phyloP scores from a whole-genome alignment of 352 stramenopile species.

The Globisporangium lucens region DNA sequence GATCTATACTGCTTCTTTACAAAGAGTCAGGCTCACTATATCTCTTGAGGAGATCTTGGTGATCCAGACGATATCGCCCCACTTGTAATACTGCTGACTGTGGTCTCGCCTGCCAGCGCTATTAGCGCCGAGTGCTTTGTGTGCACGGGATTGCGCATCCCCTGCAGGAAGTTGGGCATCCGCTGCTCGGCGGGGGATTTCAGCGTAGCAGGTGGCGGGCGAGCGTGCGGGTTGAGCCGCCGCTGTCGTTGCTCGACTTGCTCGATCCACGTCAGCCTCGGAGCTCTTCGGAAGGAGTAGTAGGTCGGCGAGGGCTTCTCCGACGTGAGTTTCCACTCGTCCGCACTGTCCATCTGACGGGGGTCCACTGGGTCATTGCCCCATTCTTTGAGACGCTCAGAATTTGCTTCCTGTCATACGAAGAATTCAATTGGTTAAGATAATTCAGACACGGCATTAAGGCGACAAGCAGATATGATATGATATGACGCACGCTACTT shows the following conservation, averaged over 20 bases:
- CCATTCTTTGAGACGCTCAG: slow-evolving; percentile 50
- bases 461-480: too few species aligned
- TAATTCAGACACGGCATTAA: too few species aligned
- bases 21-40: too few species aligned
- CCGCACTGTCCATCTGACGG: slow-evolving; percentile 48
- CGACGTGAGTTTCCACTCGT: slow-evolving; percentile 61
- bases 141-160: slow-evolving; percentile 36
- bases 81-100: background rate
- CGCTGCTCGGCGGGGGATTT: slow-evolving; percentile 25
- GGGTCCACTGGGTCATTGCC: slow-evolving; percentile 28
- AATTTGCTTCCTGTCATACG: slow-evolving; percentile 18
- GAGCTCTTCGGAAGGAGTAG: slow-evolving; percentile 56
- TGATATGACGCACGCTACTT: slow-evolving; percentile 1
- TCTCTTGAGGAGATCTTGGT: too few species aligned
- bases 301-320: slow-evolving; percentile 54
- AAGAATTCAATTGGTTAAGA: background rate
- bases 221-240: slow-evolving; percentile 36
- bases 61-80: too few species aligned
- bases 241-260: slow-evolving; percentile 53
- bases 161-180: slow-evolving; percentile 52
- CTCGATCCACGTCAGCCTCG: slow-evolving; percentile 62
- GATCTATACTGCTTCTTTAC: too few species aligned
- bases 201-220: slow-evolving; percentile 1
- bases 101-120: background rate
- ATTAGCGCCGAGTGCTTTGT: slow-evolving; percentile 18